Conservation (phyloP, 2,329 filamentous ascomycete species). For the Diaporthe capsici region DNA sequence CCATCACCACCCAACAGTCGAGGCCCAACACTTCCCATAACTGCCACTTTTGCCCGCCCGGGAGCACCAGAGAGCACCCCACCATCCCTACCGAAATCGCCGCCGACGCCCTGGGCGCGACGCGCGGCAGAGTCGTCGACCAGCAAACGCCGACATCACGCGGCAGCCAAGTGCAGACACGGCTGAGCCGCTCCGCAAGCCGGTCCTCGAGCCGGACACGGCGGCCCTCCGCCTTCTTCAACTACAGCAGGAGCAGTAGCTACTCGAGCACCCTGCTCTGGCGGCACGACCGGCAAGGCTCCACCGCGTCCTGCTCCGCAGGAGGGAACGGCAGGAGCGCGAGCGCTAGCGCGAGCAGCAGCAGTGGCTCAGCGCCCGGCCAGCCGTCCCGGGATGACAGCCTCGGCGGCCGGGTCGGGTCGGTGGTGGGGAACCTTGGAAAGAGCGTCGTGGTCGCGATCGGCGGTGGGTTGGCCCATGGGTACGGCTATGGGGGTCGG, state of each 20-base stretch:
- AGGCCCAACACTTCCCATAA: background rate
- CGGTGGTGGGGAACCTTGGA: slow-evolving; percentile 20
- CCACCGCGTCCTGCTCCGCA: too few relatives aligned
- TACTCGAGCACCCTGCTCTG: slow-evolving; percentile 20
- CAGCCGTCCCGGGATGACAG: background rate
- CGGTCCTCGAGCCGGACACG: background rate
- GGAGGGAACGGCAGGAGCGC: background rate
- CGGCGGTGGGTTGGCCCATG: slow-evolving; percentile 14
- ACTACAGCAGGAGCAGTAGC: slow-evolving; percentile 32
- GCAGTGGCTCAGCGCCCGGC: background rate
- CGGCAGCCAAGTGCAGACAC: background rate
- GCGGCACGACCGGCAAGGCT: slow-evolving; percentile 1
- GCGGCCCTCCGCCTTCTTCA: slow-evolving; percentile 2
- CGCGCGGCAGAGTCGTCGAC: background rate
- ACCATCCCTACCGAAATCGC: background rate
- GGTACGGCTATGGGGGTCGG: slow-evolving; percentile 3
- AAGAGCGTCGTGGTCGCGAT: slow-evolving; percentile 5
- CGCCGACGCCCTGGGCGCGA: slow-evolving; percentile 3
- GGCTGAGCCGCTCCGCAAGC: background rate
- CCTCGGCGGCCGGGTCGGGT: slow-evolving; percentile 6
- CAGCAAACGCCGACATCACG: background rate
- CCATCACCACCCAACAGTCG: background rate
- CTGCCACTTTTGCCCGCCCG: slow-evolving; percentile 24
- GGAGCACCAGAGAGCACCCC: background rate
- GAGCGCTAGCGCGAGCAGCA: background rate